These are phyloP conservation scores for Grammothele lineata DNA, from an alignment of 768 basidiomycete genomes.

Conservation along the genomic window DNA sequence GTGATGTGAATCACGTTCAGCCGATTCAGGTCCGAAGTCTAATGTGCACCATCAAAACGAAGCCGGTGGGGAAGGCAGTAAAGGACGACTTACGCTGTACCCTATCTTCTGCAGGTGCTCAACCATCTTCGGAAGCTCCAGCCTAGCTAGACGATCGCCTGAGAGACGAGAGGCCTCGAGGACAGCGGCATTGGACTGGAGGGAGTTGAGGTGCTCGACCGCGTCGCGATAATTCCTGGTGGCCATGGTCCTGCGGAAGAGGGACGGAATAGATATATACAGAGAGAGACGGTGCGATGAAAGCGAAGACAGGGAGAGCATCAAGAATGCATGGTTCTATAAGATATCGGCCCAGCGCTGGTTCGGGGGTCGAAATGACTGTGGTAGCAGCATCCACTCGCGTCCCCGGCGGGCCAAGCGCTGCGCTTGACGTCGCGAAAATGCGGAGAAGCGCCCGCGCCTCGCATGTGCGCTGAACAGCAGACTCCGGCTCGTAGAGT, in stretches of 20 bases:
- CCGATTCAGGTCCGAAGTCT: constrained; percentile 81
- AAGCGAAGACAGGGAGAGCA: constrained; percentile 4
- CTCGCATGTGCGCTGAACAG: too few relatives aligned
- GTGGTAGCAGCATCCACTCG: too few relatives aligned
- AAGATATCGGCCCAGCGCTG: too few relatives aligned
- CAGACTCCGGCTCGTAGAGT: too few relatives aligned
- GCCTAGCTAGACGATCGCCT: constrained; percentile 51
- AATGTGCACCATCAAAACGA: constrained; percentile 16
- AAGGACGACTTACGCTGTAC: constrained; percentile 57
- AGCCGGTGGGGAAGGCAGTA: constrained; percentile 1
- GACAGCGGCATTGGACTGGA: constrained; percentile 92
- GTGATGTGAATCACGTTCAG: constrained; percentile 96
- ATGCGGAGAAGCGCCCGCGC: too few relatives aligned
- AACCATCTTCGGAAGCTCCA: constrained; percentile 83
- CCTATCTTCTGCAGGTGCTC: constrained; percentile 87
- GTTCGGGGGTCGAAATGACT: too few relatives aligned
- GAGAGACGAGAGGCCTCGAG: constrained; percentile 79
- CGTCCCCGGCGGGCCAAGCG: too few relatives aligned
- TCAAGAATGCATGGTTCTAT: constrained; percentile 4
- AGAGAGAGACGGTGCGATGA: constrained; percentile 11
- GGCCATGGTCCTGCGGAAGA: constrained; percentile 44
- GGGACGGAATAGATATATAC: constrained; percentile 4
- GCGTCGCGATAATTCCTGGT: constrained; percentile 70
- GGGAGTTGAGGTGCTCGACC: constrained; percentile 65
- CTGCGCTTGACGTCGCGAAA: too few relatives aligned